These are phyloP conservation scores for Stephania yunnanensis DNA, from an alignment of 164 flowering plant genomes.

Conservation along the genomic window DNA sequence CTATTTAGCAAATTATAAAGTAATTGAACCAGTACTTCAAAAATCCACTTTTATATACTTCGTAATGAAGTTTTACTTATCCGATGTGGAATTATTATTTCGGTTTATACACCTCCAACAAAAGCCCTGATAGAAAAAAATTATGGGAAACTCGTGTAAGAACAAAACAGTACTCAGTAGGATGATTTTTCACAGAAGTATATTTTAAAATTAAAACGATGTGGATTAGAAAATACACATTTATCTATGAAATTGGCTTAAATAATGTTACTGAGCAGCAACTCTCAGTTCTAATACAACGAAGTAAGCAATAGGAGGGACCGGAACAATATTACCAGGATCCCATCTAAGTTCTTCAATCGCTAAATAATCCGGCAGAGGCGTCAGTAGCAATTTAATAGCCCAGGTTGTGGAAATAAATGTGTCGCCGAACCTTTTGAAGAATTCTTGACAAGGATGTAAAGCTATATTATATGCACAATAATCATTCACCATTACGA, in stretches of 20 bases:
- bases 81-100: too few relatives aligned
- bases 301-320: neutral
- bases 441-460: neutral
- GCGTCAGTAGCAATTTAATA: neutral
- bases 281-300: neutral
- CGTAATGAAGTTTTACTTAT: too few relatives aligned
- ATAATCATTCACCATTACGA: slow-evolving; percentile 3
- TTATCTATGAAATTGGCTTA: neutral
- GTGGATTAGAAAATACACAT: neutral
- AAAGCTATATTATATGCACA: slow-evolving; percentile 10
- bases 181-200: too few relatives aligned
- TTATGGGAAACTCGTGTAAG: neutral
- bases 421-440: neutral
- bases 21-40: too few relatives aligned
- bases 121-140: neutral
- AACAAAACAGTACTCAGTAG: neutral
- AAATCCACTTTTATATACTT: too few relatives aligned
- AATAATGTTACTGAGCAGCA: neutral
- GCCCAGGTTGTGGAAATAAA: neutral
- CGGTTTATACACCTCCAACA: too few relatives aligned
- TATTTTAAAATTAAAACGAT: neutral
- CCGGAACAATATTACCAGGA: neutral
- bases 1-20: too few relatives aligned
- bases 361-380: neutral
- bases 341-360: neutral